Percentiles rank a stretch among this genome's conserved stretches.
Evolutionary conservation across 495 filamentous ascomycete genomes (phyloP).

Genomic region (Cenococcum geophilum): DNA sequence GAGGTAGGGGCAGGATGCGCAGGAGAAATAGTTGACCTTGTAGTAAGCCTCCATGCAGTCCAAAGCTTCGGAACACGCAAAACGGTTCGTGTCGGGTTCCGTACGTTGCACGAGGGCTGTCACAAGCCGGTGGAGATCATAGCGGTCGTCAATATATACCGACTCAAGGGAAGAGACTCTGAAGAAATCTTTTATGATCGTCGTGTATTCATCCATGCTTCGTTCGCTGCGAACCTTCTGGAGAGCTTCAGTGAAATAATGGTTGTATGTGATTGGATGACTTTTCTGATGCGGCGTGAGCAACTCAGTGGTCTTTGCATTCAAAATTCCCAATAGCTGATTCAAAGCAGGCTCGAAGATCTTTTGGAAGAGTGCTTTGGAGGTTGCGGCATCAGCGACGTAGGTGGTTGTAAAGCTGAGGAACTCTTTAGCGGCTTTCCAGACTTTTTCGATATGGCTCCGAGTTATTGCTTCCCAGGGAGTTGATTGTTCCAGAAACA

Average conservation of each 20-base stretch:
- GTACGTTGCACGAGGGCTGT: conserved; percentile 4
- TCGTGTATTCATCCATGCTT: neutral
- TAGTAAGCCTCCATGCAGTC: conserved; percentile 33
- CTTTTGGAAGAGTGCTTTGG: conserved; percentile 10
- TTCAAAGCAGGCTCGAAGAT: conserved; percentile 3
- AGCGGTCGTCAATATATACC: neutral
- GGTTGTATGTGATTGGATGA: conserved; percentile 23
- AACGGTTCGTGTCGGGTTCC: conserved; percentile 21
- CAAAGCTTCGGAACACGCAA: conserved; percentile 25
- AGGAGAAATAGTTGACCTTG: conserved; percentile 31
- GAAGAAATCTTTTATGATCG: neutral
- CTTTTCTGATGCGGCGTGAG: conserved; percentile 9
- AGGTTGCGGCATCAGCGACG: conserved; percentile 7
- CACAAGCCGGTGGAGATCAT: conserved; percentile 1
- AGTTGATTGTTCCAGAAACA: neutral
- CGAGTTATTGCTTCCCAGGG: neutral
- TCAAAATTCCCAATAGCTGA: conserved; percentile 2
- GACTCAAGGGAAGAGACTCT: neutral
- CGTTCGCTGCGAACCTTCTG: conserved; percentile 11
- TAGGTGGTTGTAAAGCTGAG: neutral
- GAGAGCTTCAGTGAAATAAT: conserved; percentile 13
- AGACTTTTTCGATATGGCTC: conserved; percentile 3
- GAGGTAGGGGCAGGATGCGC: neutral
- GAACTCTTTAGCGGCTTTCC: conserved; percentile 3
- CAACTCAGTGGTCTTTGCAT: conserved; percentile 5